Conservation (phyloP, 176 grass and related monocot genomes). For the Thinopyrum elongatum region DNA sequence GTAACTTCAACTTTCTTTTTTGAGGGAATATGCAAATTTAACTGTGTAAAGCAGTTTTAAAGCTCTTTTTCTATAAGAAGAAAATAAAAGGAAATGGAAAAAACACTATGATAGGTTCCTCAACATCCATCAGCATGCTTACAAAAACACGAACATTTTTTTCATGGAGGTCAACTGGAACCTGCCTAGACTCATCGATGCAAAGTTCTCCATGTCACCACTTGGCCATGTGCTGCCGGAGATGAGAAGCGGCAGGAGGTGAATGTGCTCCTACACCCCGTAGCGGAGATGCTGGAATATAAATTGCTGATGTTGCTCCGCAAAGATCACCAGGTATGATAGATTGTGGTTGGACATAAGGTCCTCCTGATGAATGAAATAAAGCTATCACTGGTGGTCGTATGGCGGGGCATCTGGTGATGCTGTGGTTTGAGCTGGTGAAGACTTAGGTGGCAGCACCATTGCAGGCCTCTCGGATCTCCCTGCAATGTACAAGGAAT, state of each 20-base stretch:
- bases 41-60: background rate
- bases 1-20: background rate
- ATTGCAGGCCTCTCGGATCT: too few species aligned
- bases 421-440: background rate
- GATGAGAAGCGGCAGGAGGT: slow-evolving; percentile 22
- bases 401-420: background rate
- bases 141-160: background rate
- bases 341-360: background rate
- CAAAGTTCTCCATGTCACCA: slow-evolving; percentile 1
- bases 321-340: slow-evolving; percentile 14
- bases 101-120: background rate
- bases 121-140: background rate
- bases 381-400: background rate
- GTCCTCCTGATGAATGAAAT: background rate
- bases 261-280: too few species aligned
- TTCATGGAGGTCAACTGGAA: background rate
- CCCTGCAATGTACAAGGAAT: background rate
- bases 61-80: background rate
- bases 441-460: slow-evolving; percentile 26
- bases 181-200: background rate
- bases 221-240: background rate
- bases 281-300: background rate
- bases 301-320: slow-evolving; percentile 1
- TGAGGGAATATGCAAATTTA: background rate
- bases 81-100: background rate